A percentile compares a stretch with the other conserved stretches of the same genome.
Evolutionary conservation across 768 basidiomycete species (phyloP).

Genomic region (Neoboletus subvelutipes): DNA sequence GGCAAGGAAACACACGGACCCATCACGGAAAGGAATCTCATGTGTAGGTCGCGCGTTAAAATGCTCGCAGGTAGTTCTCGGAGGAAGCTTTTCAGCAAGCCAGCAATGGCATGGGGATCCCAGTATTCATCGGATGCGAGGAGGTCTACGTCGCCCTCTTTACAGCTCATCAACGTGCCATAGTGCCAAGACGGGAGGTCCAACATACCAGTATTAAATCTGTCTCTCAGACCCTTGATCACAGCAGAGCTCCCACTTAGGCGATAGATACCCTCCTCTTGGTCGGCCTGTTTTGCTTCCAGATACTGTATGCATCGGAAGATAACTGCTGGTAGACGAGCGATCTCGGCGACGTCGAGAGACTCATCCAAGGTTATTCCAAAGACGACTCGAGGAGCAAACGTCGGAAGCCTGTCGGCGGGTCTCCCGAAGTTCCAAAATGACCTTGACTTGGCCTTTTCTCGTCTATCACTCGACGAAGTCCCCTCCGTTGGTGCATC

Average conservation of each 20-base stretch:
- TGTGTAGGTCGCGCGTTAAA: slow-evolving; percentile 87
- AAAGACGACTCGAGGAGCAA: slow-evolving; percentile 74
- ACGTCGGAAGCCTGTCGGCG: slow-evolving; percentile 42
- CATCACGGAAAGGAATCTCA: slow-evolving; percentile 88
- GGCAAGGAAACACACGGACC: slow-evolving; percentile 52
- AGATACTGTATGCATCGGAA: slow-evolving; percentile 96
- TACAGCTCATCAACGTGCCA: slow-evolving; percentile 9
- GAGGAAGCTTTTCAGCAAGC: slow-evolving; percentile 88
- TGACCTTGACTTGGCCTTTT: slow-evolving; percentile 88
- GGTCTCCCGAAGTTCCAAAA: slow-evolving; percentile 91
- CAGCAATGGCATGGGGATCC: slow-evolving; percentile 98
- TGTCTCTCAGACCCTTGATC: slow-evolving; percentile 89
- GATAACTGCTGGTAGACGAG: slow-evolving; percentile 88
- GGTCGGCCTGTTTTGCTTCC: slow-evolving; percentile 89
- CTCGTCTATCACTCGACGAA: slow-evolving; percentile 64
- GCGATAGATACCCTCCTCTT: slow-evolving; percentile 97
- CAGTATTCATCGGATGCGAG: slow-evolving; percentile 87
- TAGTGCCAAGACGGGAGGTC: slow-evolving; percentile 1
- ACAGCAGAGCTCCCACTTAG: slow-evolving; percentile 93
- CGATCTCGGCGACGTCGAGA: slow-evolving; percentile 85
- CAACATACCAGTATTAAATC: slow-evolving; percentile 81
- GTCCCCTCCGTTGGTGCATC: slow-evolving; percentile 49
- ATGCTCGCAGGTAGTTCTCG: slow-evolving; percentile 93
- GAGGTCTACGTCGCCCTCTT: slow-evolving; percentile 96
- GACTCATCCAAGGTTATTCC: slow-evolving; percentile 86